Percentiles rank a stretch among this genome's conserved stretches.
Evolutionary conservation across 805 yeast genomes (phyloP).

Genomic region (Komagataella pseudopastoris): DNA sequence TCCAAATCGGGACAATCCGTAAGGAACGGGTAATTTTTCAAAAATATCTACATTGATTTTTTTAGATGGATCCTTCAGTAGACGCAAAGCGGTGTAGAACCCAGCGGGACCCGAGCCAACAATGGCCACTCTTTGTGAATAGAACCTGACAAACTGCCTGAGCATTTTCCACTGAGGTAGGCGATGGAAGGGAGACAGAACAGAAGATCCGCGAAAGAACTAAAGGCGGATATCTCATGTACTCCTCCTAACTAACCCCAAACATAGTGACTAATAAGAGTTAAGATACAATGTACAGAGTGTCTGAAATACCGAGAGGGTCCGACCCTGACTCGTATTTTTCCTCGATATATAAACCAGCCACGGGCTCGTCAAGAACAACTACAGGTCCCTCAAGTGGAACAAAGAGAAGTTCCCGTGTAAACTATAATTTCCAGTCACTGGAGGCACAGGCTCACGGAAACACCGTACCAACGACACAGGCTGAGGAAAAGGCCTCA

Average conservation of each 20-base stretch:
- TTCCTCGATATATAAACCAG: constrained; percentile 13
- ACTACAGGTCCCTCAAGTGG: not conserved
- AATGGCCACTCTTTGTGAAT: constrained; percentile 37
- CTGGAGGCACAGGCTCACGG: constrained; percentile 8
- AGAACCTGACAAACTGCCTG: not conserved
- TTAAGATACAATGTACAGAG: constrained; percentile 2
- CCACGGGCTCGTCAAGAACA: constrained; percentile 3
- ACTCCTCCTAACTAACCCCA: not conserved
- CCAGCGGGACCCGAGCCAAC: constrained; percentile 97
- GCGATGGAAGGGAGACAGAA: not conserved
- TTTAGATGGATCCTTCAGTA: constrained; percentile 24
- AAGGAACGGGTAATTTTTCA: constrained; percentile 82
- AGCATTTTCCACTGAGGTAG: constrained; percentile 1
- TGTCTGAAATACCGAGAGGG: constrained; percentile 17
- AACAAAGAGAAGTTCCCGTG: constrained; percentile 13
- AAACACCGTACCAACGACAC: constrained; percentile 5
- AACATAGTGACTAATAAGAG: not conserved
- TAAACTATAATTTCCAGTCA: constrained; percentile 19
- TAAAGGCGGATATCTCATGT: not conserved
- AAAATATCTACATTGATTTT: constrained; percentile 49
- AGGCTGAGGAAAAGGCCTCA: constrained; percentile 20
- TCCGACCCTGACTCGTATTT: constrained; percentile 10
- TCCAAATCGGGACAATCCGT: constrained; percentile 83
- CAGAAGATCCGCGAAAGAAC: not conserved
- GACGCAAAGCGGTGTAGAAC: constrained; percentile 72